A percentile compares a stretch with the other conserved stretches of the same genome.
phyloP scores from a whole-genome alignment of 768 basidiomycete genomes.

The Tylopilus balloui region DNA sequence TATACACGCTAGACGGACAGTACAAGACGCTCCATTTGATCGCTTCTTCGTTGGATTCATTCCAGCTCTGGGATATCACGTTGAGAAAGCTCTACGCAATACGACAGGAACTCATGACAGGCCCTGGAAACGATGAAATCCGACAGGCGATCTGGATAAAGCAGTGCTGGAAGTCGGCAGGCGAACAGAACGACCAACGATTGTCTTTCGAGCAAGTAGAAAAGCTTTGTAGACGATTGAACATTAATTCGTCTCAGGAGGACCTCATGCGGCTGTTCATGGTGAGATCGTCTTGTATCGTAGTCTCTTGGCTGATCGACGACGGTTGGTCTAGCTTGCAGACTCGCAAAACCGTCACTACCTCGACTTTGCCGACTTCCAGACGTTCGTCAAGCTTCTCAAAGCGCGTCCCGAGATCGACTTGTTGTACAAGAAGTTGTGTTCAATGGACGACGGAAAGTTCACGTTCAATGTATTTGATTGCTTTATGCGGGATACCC shows the following conservation, averaged over 20 bases:
- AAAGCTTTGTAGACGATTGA: conserved; percentile 64
- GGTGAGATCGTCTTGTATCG: conserved; percentile 30
- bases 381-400: conserved; percentile 74
- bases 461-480: conserved; percentile 41
- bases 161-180: conserved; percentile 77
- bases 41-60: conserved; percentile 60
- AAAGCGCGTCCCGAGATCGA: conserved; percentile 85
- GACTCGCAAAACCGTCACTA: conserved; percentile 52
- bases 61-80: conserved; percentile 59
- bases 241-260: conserved; percentile 51
- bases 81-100: conserved; percentile 60
- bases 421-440: conserved; percentile 48
- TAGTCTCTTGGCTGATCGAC: background rate
- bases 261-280: conserved; percentile 57
- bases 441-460: conserved; percentile 28
- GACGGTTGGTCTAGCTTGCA: conserved; percentile 45
- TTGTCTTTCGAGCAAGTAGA: conserved; percentile 71
- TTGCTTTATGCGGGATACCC: conserved; percentile 47
- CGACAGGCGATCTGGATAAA: conserved; percentile 72
- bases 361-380: conserved; percentile 78
- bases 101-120: conserved; percentile 66
- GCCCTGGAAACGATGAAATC: conserved; percentile 57
- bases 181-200: conserved; percentile 55
- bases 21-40: conserved; percentile 88
- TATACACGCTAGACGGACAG: conserved; percentile 69